Percentiles rank a stretch among this genome's conserved stretches.
phyloP scores from a whole-genome alignment of 768 basidiomycete species.

The Lactarius indigo region DNA sequence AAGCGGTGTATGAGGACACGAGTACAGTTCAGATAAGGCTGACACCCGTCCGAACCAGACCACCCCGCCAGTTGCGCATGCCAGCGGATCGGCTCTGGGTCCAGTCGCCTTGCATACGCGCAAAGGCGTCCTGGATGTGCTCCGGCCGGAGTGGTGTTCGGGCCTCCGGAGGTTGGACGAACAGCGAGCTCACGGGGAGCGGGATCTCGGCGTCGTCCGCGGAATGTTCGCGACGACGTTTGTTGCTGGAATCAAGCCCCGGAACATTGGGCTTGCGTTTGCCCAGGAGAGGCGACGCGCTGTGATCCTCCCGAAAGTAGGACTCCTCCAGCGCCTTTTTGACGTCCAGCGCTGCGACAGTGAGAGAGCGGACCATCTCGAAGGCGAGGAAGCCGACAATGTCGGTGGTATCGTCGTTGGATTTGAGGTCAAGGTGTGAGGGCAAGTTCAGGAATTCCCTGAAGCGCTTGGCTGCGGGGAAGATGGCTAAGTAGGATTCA shows the following conservation, averaged over 20 bases:
- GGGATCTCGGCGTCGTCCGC: constrained; percentile 60
- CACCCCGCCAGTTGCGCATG: constrained; percentile 87
- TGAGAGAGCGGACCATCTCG: constrained; percentile 94
- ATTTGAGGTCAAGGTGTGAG: constrained; percentile 78
- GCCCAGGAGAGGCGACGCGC: constrained; percentile 57
- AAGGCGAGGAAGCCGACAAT: constrained; percentile 97
- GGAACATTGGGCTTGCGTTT: constrained; percentile 56
- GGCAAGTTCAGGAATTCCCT: constrained; percentile 91
- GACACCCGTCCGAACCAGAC: constrained; percentile 73
- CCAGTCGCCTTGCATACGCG: constrained; percentile 87
- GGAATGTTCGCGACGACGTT: constrained; percentile 53
- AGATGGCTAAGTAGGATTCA: too few species aligned
- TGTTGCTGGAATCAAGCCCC: constrained; percentile 35
- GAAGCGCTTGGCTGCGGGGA: constrained; percentile 80
- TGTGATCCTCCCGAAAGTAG: constrained; percentile 60
- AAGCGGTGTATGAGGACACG: constrained; percentile 17
- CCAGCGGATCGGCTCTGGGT: constrained; percentile 77
- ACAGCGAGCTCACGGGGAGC: constrained; percentile 67
- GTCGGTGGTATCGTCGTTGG: constrained; percentile 92
- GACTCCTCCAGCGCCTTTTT: constrained; percentile 77
- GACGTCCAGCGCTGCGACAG: constrained; percentile 81
- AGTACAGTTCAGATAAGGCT: constrained; percentile 57
- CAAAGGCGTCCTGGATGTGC: constrained; percentile 89
- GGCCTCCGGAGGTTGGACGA: constrained; percentile 79
- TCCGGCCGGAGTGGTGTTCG: constrained; percentile 74